A percentile compares a stretch with the other conserved stretches of the same genome.
Conservation (phyloP, 2,329 filamentous ascomycete genomes). For the Rutstroemia sp. region DNA sequence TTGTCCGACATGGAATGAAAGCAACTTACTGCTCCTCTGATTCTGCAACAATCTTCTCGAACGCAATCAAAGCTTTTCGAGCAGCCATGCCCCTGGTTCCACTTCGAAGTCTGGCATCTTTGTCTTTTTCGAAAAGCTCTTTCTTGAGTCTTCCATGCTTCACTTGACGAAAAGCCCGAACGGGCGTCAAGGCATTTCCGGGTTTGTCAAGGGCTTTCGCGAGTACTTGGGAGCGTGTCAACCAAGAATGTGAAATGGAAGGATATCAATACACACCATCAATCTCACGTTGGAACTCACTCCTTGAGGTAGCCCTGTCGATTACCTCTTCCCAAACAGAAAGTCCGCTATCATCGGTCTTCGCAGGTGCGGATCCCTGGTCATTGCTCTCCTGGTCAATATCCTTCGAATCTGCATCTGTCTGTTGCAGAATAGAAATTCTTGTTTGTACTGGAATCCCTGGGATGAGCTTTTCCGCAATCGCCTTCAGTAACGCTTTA, state of each 20-base stretch:
- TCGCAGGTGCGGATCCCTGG: not conserved
- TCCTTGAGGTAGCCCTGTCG: slow-evolving; percentile 48
- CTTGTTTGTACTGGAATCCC: slow-evolving; percentile 61
- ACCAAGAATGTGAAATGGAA: not conserved
- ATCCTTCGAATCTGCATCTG: slow-evolving; percentile 29
- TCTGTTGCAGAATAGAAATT: slow-evolving; percentile 65
- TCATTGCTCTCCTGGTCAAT: slow-evolving; percentile 29
- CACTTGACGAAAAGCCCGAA: slow-evolving; percentile 54
- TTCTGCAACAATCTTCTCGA: slow-evolving; percentile 59
- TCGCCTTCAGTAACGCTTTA: slow-evolving; percentile 61
- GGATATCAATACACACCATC: slow-evolving; percentile 36
- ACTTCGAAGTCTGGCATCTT: slow-evolving; percentile 66
- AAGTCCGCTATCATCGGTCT: slow-evolving; percentile 1
- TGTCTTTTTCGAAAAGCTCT: slow-evolving; percentile 60
- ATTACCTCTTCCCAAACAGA: slow-evolving; percentile 63
- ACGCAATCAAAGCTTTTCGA: slow-evolving; percentile 62
- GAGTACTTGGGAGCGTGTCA: slow-evolving; percentile 37
- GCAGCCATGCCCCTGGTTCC: slow-evolving; percentile 68
- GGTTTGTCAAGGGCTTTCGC: slow-evolving; percentile 49
- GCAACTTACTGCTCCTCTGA: slow-evolving; percentile 31
- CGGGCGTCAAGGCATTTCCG: slow-evolving; percentile 47
- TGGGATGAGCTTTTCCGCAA: slow-evolving; percentile 71
- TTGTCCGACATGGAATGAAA: not conserved
- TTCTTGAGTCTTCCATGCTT: slow-evolving; percentile 54
- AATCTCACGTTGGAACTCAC: slow-evolving; percentile 53